Base-by-base conservation (phyloP, 192 early-diverging fungal genomes). In the Coemansia reversa region DNA sequence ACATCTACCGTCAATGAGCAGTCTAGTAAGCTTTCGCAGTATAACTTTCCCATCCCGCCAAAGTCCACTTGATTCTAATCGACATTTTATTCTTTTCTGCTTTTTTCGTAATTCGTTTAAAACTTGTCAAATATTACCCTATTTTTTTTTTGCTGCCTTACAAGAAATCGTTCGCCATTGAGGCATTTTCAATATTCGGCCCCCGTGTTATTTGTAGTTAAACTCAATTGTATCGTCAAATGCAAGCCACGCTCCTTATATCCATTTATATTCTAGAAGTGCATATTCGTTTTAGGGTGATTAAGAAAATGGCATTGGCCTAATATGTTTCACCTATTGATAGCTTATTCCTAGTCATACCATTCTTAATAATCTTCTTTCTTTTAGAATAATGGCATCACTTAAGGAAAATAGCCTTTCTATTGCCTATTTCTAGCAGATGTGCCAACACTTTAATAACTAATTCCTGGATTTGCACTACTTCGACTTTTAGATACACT, bases 1-100 rank as follows among this genome's bases (percentile, higher is more conserved):
- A 58, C 77, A 4, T 71, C 72, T 12, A 80, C 77, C 4, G 66
- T 80, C 55, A 69, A 80, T 29, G 77, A 75, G n/a, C 61, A 19
- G n/a, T 9, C 56, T 8, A 25, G 22, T 4, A 56, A 50, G 11
- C 30, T 70, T n/a, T 58, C 65, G 9, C 52, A 55, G 29, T 67
- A 68, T 39, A 62, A 67, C 29, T 71, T 67, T 30, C 65, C 58
- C 7, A 20, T 62, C 2, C 55, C 58, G 14, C 62, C 65, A 51
- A 67, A 60, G 24, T 55, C 61, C n/a, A 24, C 54, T 16, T 51
- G 30, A 54, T 42, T 4, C 25, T 53, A 39, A 11, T 50, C 5
- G 6, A 3, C 20, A 20, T 56, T 50, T 23, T 57, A 2, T 57
- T 23, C 18, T 1, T 39, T 35, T 7, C 30, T 58, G 30, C 30